These are phyloP conservation scores for Umbelopsis sp. DNA, from an alignment of 192 early-diverging fungal species.

Conservation along the genomic window DNA sequence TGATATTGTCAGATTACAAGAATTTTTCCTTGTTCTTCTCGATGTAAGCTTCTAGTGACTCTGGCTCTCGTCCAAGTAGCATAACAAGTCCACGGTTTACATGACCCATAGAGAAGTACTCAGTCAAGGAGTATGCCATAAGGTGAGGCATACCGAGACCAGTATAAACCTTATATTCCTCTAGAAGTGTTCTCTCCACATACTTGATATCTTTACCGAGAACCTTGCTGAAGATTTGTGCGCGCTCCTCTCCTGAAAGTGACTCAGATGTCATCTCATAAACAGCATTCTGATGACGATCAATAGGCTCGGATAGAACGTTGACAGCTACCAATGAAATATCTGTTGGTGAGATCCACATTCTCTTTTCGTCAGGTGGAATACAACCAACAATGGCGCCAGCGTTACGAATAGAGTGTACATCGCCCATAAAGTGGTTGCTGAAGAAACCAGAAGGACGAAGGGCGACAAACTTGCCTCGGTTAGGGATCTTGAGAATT, in stretches of 20 bases:
- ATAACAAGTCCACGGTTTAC: not conserved
- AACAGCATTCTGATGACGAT: conserved; percentile 15
- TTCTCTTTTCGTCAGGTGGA: not conserved
- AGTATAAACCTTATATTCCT: not conserved
- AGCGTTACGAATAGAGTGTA: not conserved
- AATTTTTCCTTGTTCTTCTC: not conserved
- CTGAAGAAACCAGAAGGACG: conserved; percentile 23
- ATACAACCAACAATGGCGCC: not conserved
- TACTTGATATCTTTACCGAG: conserved; percentile 8
- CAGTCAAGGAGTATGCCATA: not conserved
- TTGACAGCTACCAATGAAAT: conserved; percentile 6
- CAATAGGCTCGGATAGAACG: conserved; percentile 19
- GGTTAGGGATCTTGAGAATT: not conserved
- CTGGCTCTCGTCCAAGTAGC: conserved; percentile 1
- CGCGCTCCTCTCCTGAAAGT: not conserved
- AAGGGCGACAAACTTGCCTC: conserved; percentile 16
- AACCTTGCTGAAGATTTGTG: not conserved
- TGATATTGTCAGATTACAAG: not conserved
- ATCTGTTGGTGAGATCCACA: conserved; percentile 18
- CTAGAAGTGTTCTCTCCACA: not conserved
- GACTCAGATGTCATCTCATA: conserved; percentile 19
- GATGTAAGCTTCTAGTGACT: conserved; percentile 2
- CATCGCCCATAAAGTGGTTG: not conserved
- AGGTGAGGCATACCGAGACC: not conserved
- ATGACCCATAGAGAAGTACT: not conserved